Base-by-base conservation (phyloP, 495 filamentous ascomycete genomes). In the Antarctomyces pellizariae region DNA sequence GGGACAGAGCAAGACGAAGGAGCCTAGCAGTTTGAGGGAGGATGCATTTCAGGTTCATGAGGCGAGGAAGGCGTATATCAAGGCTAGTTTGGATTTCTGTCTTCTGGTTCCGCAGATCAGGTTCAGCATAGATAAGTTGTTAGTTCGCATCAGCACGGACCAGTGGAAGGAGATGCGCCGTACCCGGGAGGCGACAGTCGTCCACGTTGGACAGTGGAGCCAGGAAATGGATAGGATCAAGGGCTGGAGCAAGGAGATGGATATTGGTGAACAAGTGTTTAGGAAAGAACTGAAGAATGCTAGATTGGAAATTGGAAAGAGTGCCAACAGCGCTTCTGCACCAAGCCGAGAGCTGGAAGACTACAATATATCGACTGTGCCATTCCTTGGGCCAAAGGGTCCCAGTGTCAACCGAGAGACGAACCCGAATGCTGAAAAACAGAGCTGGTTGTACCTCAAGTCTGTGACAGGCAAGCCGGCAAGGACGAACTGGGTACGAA, bases 1-100 rank as follows among this genome's bases (percentile, higher is more conserved):
- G 3, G 53, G 58, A 3, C 84, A 92, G 48, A 72, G 70, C 16
- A 97, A 91, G 50, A 73, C 78, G 2, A 95, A 93, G 49, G 86
- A 97, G 45, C 64, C 82, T 4, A 90, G 79, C 7, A 62, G 78
- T 0, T 54, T 97, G 28, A 58, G 89, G 25, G 86, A 97, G 46
- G 86, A 97, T 48, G 84, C 89, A 0, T 97, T 95, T 41, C 72
- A 86, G 45, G 68, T 97, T 18, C 86, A 91, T 36, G 89, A 95
- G 57, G 75, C 82, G 9, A 67, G 84, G 25, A 84, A 82, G 47
- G 67, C 69, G 10, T 97, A 95, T 41, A 58, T 93, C 13, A 84
- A 76, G 48, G 74, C 82, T 0, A 80, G 78, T 5, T 67, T 95
- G 65, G 86, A 97, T 46, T 95, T 82, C 37, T 86, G 78, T 36